Evolutionary conservation across 768 basidiomycete genomes (phyloP), one percentile per base, ranked within the genome.

Genomic region (Boletus rufocinnamomeus): DNA sequence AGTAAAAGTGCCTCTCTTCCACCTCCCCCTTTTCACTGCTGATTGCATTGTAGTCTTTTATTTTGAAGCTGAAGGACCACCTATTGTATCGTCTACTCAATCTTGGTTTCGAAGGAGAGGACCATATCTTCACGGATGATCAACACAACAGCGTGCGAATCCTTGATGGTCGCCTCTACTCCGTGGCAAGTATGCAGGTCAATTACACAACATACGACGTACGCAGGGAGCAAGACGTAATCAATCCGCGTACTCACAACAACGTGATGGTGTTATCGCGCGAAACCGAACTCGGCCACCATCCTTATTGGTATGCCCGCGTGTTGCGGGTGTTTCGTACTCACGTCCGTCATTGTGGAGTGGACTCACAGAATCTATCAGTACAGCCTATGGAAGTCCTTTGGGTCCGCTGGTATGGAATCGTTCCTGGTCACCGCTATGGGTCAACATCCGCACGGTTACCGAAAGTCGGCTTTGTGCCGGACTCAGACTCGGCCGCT

Each of bases 151-250:
- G 25, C 6, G 52, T 74, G 3, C 11, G 43, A 11, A 51, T 74
- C 8, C 38, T 58, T 0, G 25, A 64, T 23, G 53, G 68, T 52
- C 10, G 30, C 4, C 50, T 75, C 2, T 71, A 72, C 59, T 47
- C 48, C 2, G 58, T 66, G 43, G 63, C 65, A 34, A 52, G 50
- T 1, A 32, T 75, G 34, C 49, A 56, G 4, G 34, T 77, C 27
- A 72, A 74, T 38, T 75, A 75, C 47, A 76, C 73, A 2, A 73
- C 69, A 0, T 74, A 74, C 8, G 65, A 74, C 54, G 38, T 75
- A 1, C 60, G 60, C 21, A 43, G 65, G 1, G 63, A 60, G 19
- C 63, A 69, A 48, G 70, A 74, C 30, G 13, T 54, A 3, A 56
- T 75, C 27, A 61, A 65, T 17, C 52, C 61, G 0, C 32, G 35